Evolutionary conservation across 2,329 filamentous ascomycete genomes (phyloP), one percentile per base, ranked within the genome.

Genomic region (Trichophyton mentagrophytes): DNA sequence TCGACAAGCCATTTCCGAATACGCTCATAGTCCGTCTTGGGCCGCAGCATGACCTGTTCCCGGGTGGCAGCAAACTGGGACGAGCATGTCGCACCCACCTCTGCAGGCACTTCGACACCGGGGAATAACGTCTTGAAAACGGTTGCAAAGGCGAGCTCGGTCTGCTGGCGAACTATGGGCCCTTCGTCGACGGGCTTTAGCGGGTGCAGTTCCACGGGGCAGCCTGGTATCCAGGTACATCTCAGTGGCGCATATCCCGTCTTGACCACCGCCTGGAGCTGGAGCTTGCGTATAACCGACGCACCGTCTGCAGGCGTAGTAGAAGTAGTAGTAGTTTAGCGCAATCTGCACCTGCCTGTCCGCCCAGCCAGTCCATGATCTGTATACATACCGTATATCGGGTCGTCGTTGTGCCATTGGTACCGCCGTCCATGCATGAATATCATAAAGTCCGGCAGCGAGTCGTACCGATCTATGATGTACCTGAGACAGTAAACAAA

Each of bases 211-310:
- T 81, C 79, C 0, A 66, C 66, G 0, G 80, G 80, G 64, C 80
- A 82, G 0, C 80, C 80, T 1, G 81, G 70, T 2, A 72, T 70
- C 79, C 79, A 81, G 17, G 73, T 76, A 64, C 80, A 82, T 57
- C 80, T 78, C 6, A 82, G 73, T 58, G 80, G 82, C 33, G 79
- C 78, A 62, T 82, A 82, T 61, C 80, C 79, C 66, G 78, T 71
- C 61, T 75, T 67, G 59, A 75, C 72, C 40, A 82, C 72, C 65
- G 79, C 78, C 0, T 77, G 72, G 1, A 80, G 61, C 61, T 80
- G 78, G 61, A 82, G 77, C 46, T 75, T 75, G 33, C 73, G 72
- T 3, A 82, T 72, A 68, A 80, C 76, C 8, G 76, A 76, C 1
- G 79, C 71, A 5, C 78, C 78, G 63, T 80, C 78, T 69, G n/a